Conservation (phyloP, 2,329 filamentous ascomycete species). For the Diaporthe citri region DNA sequence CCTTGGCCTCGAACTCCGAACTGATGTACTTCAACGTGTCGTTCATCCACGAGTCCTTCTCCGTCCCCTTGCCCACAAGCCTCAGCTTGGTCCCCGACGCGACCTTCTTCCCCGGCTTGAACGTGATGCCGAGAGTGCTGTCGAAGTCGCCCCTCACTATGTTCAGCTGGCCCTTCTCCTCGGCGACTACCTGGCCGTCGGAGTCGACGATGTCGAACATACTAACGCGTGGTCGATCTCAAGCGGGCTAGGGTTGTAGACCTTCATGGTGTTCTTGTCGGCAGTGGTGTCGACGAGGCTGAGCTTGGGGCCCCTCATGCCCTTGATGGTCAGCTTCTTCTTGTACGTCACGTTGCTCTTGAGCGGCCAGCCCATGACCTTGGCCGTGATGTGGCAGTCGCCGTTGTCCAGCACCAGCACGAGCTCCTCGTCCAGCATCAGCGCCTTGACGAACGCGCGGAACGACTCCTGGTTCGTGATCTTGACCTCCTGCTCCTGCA, state of each 20-base stretch:
- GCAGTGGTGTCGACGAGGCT: slow-evolving; percentile 42
- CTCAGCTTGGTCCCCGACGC: slow-evolving; percentile 28
- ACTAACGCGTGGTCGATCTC: slow-evolving; percentile 49
- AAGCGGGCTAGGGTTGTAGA: slow-evolving; percentile 49
- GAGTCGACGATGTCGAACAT: slow-evolving; percentile 50
- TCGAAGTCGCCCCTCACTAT: slow-evolving; percentile 48
- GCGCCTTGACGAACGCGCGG: slow-evolving; percentile 48
- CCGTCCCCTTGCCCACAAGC: slow-evolving; percentile 39
- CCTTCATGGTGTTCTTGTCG: slow-evolving; percentile 43
- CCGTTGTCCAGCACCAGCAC: slow-evolving; percentile 48
- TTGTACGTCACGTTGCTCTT: slow-evolving; percentile 44
- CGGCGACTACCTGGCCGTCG: slow-evolving; percentile 44
- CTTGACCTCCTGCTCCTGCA: slow-evolving; percentile 46
- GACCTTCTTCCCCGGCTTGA: slow-evolving; percentile 32
- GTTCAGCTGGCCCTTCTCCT: slow-evolving; percentile 47
- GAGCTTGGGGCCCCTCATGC: slow-evolving; percentile 46
- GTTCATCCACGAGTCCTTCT: slow-evolving; percentile 42
- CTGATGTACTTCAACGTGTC: slow-evolving; percentile 41
- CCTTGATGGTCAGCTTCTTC: slow-evolving; percentile 47
- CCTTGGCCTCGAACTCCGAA: slow-evolving; percentile 26
- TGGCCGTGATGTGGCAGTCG: slow-evolving; percentile 45
- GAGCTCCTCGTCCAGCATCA: slow-evolving; percentile 47
- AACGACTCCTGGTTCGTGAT: slow-evolving; percentile 48
- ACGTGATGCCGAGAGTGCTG: slow-evolving; percentile 44
- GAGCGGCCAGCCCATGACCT: slow-evolving; percentile 43